Evolutionary conservation across 345 rosid genomes (phyloP).

Genomic region (Euphorbia peplus): DNA sequence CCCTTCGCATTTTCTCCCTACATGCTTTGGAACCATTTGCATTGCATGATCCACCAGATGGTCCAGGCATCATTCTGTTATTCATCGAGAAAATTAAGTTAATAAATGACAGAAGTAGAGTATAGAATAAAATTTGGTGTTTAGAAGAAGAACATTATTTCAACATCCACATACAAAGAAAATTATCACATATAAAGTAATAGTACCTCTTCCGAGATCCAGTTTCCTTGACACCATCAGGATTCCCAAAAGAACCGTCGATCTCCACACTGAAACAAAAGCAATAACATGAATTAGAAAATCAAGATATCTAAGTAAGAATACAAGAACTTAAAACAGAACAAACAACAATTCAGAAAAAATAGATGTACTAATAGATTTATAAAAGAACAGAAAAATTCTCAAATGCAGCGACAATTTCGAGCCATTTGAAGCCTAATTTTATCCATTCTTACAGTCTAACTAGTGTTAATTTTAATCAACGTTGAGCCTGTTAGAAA

Average conservation of each 20-base stretch:
- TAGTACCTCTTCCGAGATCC: constrained; percentile 38
- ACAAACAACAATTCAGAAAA: neutral
- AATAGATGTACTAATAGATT: no score
- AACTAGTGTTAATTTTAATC: neutral
- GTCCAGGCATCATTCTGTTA: constrained; percentile 24
- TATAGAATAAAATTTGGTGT: neutral
- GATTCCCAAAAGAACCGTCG: constrained; percentile 33
- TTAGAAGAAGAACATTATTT: neutral
- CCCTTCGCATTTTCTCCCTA: constrained; percentile 26
- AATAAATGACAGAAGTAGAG: neutral
- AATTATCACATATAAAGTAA: neutral
- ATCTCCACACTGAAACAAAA: constrained; percentile 29
- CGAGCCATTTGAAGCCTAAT: neutral
- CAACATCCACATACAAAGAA: neutral
- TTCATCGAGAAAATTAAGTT: neutral
- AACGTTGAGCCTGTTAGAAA: neutral
- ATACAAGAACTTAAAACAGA: neutral
- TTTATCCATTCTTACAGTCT: neutral
- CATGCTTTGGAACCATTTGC: constrained; percentile 23
- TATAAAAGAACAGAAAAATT: neutral
- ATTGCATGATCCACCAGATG: constrained; percentile 12
- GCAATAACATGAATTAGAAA: neutral
- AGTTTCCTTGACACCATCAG: constrained; percentile 28
- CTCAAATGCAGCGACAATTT: neutral
- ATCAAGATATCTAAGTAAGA: neutral